phyloP scores from a whole-genome alignment of 257 asterid genomes.

The Solanum virginianum region DNA sequence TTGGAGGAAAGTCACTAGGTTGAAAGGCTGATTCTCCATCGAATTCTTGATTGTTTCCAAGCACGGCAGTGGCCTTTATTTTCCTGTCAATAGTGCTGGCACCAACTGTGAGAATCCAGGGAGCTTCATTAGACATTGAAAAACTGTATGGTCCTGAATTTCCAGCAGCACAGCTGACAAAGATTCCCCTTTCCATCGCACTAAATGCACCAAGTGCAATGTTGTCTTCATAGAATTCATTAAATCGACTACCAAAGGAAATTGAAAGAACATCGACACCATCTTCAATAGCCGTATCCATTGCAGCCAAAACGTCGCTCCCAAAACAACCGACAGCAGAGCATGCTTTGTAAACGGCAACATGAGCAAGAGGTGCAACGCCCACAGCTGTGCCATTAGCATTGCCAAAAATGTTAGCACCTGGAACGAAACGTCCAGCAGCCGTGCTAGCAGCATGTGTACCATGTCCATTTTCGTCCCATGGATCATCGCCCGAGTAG shows the following conservation, averaged over 20 bases:
- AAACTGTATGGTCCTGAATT: constrained; percentile 8
- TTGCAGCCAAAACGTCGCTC: constrained; percentile 17
- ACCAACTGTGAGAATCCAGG: constrained; percentile 36
- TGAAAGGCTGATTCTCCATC: constrained; percentile 20
- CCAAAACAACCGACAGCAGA: not conserved
- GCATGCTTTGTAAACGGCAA: constrained; percentile 18
- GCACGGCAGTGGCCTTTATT: not conserved
- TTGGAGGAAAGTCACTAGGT: not conserved
- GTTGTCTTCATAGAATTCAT: constrained; percentile 3
- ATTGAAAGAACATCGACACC: constrained; percentile 27
- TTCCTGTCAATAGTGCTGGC: constrained; percentile 19
- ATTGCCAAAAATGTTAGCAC: constrained; percentile 3
- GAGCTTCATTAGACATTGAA: constrained; percentile 12
- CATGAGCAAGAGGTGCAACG: constrained; percentile 22
- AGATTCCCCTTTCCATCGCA: constrained; percentile 14
- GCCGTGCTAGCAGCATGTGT: constrained; percentile 22
- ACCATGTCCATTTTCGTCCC: constrained; percentile 13
- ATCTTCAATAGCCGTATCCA: constrained; percentile 20
- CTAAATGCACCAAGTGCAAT: constrained; percentile 17
- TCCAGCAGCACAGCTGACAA: constrained; percentile 19
- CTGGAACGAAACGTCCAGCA: constrained; percentile 13
- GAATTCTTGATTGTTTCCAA: constrained; percentile 9
- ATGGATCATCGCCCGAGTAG: not conserved
- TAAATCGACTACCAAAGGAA: constrained; percentile 1
- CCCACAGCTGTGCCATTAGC: constrained; percentile 27